Percentiles rank a stretch among this genome's conserved stretches.
phyloP scores from a whole-genome alignment of 2,329 filamentous ascomycete species.

The Fusarium brevicatenulatum region DNA sequence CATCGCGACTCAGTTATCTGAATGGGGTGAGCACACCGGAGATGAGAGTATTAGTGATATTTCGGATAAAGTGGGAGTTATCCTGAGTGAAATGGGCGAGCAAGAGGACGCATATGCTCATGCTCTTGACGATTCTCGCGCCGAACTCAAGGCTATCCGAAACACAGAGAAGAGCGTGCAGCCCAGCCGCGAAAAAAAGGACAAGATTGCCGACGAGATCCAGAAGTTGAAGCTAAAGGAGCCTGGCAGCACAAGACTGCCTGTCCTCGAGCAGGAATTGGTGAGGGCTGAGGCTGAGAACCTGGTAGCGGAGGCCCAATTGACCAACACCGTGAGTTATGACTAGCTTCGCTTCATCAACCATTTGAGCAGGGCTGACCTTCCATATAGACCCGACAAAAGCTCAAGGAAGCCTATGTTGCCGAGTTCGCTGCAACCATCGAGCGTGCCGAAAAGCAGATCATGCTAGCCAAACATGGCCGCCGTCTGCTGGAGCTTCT shows the following conservation, averaged over 20 bases:
- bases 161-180: slow-evolving; percentile 97
- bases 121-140: slow-evolving; percentile 85
- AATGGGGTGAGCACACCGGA: slow-evolving; percentile 93
- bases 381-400: slow-evolving; percentile 82
- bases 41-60: slow-evolving; percentile 91
- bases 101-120: slow-evolving; percentile 91
- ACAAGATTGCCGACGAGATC: slow-evolving; percentile 92
- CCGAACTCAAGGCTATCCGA: slow-evolving; percentile 86
- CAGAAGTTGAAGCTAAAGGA: slow-evolving; percentile 92
- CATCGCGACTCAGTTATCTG: slow-evolving; percentile 90
- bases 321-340: slow-evolving; percentile 85
- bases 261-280: slow-evolving; percentile 93
- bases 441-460: slow-evolving; percentile 96
- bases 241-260: slow-evolving; percentile 81
- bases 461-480: slow-evolving; percentile 91
- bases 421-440: slow-evolving; percentile 89
- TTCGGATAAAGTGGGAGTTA: slow-evolving; percentile 93
- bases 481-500: slow-evolving; percentile 85
- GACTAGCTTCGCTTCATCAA: neutral
- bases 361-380: slow-evolving; percentile 14
- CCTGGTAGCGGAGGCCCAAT: slow-evolving; percentile 93
- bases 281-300: slow-evolving; percentile 96
- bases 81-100: slow-evolving; percentile 91
- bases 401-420: slow-evolving; percentile 94
- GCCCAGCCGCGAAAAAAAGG: slow-evolving; percentile 86